Conservation (phyloP, 768 basidiomycete species). For the Podaxis sp. region DNA sequence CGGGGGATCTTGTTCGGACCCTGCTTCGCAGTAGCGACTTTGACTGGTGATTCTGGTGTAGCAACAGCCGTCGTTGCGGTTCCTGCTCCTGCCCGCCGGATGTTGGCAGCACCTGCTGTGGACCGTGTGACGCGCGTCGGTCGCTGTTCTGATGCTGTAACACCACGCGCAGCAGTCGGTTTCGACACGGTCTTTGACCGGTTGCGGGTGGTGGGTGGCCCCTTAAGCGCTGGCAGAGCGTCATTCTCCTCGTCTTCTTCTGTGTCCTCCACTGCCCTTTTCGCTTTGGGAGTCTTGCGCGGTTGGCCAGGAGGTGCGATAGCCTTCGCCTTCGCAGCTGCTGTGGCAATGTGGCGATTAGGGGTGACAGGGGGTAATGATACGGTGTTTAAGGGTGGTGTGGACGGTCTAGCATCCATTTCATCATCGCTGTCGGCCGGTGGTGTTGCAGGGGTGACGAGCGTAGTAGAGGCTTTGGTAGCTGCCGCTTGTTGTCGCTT, state of each 20-base stretch:
- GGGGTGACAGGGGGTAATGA: conserved; percentile 78
- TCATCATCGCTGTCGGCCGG: conserved; percentile 77
- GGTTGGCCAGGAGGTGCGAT: conserved; percentile 83
- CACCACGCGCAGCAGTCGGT: conserved; percentile 35
- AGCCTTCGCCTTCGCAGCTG: conserved; percentile 66
- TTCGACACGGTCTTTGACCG: conserved; percentile 35
- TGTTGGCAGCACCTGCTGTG: conserved; percentile 53
- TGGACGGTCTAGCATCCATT: conserved; percentile 43
- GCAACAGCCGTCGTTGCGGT: conserved; percentile 16
- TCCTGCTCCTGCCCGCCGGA: conserved; percentile 50
- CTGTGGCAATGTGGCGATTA: conserved; percentile 69
- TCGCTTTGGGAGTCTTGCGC: conserved; percentile 82
- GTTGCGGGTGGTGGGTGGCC: conserved; percentile 43
- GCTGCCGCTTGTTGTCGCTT: conserved; percentile 47
- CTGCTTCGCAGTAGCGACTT: conserved; percentile 37
- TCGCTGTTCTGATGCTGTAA: conserved; percentile 69
- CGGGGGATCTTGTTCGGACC: conserved; percentile 71
- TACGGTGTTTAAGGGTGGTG: conserved; percentile 33
- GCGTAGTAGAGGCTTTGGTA: conserved; percentile 32
- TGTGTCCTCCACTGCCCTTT: conserved; percentile 64
- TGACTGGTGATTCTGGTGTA: conserved; percentile 40
- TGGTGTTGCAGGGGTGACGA: conserved; percentile 77
- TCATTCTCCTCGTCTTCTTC: conserved; percentile 67
- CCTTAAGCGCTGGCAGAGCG: conserved; percentile 60
- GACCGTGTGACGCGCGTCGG: conserved; percentile 76